Evolutionary conservation across 129 eudicot species (phyloP), one percentile per base, ranked within the genome.

Genomic region (Flaveria bidentis): DNA sequence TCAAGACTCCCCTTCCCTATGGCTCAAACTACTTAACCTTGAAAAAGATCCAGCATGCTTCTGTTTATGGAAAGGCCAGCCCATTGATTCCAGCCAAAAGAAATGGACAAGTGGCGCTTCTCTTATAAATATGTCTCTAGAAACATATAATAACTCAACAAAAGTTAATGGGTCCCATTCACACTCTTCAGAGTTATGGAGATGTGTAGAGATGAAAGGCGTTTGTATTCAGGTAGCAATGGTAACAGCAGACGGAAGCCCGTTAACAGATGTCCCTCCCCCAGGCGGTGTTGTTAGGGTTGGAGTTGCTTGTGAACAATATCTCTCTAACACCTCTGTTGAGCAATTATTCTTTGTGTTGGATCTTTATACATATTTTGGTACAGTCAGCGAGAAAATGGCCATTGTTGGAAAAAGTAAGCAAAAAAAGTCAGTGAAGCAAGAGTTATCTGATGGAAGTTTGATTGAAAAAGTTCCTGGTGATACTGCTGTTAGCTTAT

Each of bases 1-100:
- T 53, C 73, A 81, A 8, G 93, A 94, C 79, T 86, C 96, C 28
- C 99, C 99, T 81, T 77, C 84, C 55, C 85, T 94, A 53, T 78
- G 82, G 68, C 85, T 89, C 73, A 76, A 67, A 61, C 82, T 91
- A 69, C 96, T 94, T 33, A 85, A 94, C 72, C 88, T 94, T 10
- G 97, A 94, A 50, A 94, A 91, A 63, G 99, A 94, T 81, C 92
- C 99, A 44, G 99, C 96, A 14, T 94, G 99, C 79, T 94, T 94
- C 84, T 91, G 91, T 76, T 81, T 94, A 28, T 94, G 99, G 99
- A 83, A 87, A 71, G 88, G 51, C 47, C 99, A 94, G 83, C 99
- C 96, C 10, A 70, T 94, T 73, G 99, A 94, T 83, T 88, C 97
- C 79, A 84, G 97, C 86, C 97, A 89, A 86, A 91, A 86, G 65